Conservation (phyloP, 352 stramenopile species). For the Globisporangium echinulatum region DNA sequence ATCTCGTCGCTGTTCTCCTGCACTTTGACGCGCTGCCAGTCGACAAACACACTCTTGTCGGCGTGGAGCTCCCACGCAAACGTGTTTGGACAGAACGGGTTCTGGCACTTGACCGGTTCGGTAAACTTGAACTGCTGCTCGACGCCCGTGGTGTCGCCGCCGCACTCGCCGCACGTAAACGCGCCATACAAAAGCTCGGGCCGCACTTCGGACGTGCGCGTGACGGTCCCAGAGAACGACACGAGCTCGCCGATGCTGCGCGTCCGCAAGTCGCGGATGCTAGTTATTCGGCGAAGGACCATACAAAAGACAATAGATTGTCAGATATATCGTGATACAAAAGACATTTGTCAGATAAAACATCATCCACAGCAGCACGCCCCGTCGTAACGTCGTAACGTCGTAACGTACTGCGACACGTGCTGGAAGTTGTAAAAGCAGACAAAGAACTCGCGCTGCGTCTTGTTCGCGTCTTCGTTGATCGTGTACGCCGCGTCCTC, state of each 20-base stretch:
- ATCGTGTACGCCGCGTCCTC: slow-evolving; percentile 72
- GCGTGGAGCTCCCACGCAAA: slow-evolving; percentile 80
- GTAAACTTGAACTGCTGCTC: slow-evolving; percentile 99
- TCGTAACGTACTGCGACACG: slow-evolving; percentile 59
- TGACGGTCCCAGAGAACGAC: slow-evolving; percentile 95
- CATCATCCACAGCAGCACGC: no score
- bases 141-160: slow-evolving; percentile 86
- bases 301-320: not conserved
- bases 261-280: slow-evolving; percentile 90
- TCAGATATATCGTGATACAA: not conserved
- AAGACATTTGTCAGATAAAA: not conserved
- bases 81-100: slow-evolving; percentile 93
- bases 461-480: slow-evolving; percentile 77
- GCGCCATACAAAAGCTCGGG: slow-evolving; percentile 94
- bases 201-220: slow-evolving; percentile 95
- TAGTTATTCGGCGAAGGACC: slow-evolving; percentile 10
- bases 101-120: slow-evolving; percentile 94
- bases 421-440: slow-evolving; percentile 89
- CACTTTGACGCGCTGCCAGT: slow-evolving; percentile 98
- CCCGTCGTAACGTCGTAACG: no score
- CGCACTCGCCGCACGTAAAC: slow-evolving; percentile 95
- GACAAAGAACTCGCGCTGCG: slow-evolving; percentile 79
- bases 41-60: slow-evolving; percentile 93
- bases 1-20: slow-evolving; percentile 99
- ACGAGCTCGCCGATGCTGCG: slow-evolving; percentile 92